Evolutionary conservation across 257 asterid species (phyloP), one percentile per base, ranked within the genome.

Genomic region (Vinca minor): DNA sequence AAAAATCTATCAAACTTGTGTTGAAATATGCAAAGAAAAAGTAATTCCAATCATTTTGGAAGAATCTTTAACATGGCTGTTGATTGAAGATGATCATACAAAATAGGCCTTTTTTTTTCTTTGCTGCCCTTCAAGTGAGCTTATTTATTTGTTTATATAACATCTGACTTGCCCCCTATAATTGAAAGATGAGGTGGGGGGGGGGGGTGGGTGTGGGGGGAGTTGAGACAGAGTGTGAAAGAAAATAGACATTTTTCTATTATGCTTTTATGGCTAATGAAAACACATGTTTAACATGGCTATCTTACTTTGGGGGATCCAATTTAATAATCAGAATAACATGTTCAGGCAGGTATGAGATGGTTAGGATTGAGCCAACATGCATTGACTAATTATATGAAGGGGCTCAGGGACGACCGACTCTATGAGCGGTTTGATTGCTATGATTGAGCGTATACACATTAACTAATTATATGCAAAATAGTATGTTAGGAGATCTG

Each of bases 261-360:
- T n/a, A n/a, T 55, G 12, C 15, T 53, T 54, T 41, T 10, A 38
- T 50, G 52, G 10, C 25, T 1, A 36, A 26, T 39, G 36, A 34
- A 2, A 26, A 13, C 39, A 25, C 32, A 66, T 66, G 63, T 38
- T 66, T 54, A 54, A 54, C 45, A 41, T 66, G 52, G 28, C 15
- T 46, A 45, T 45, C 53, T n/a, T n/a, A n/a, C n/a, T n/a, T n/a
- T n/a, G n/a, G n/a, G n/a, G n/a, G n/a, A n/a, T n/a, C n/a, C n/a
- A n/a, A n/a, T n/a, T n/a, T n/a, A 34, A 6, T 34, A 3, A 34
- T 34, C 38, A 34, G 4, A 34, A 34, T 34, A 34, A 34, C 6
- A 34, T 34, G 6, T 34, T 34, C 4, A 34, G 38, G 38, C 38
- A n/a, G n/a, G n/a, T n/a, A 2, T 3, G 38, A 34, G 38, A 6